Percentiles rank a stretch among this genome's conserved stretches.
Conservation (phyloP, 2,329 filamentous ascomycete genomes). For the Lasiodiplodia hormozganensis region DNA sequence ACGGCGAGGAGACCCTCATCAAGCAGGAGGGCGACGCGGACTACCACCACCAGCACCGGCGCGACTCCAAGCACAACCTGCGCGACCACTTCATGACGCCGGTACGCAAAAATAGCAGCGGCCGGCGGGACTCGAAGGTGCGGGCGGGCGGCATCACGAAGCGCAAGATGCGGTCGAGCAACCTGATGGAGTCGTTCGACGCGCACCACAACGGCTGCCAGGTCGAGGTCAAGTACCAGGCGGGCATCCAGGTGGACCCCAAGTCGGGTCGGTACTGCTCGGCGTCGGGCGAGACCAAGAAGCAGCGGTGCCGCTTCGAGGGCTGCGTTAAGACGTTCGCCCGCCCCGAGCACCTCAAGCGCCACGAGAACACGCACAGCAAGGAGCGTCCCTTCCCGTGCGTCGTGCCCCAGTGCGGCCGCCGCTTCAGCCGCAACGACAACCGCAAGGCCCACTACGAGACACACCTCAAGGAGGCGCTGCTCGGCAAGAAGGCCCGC, state of each 20-base stretch:
- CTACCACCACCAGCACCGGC: slow-evolving; percentile 31
- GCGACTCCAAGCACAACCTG: slow-evolving; percentile 34
- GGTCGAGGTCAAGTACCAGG: slow-evolving; percentile 28
- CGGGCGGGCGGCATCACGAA: slow-evolving; percentile 16
- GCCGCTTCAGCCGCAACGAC: slow-evolving; percentile 42
- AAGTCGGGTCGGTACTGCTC: slow-evolving; percentile 28
- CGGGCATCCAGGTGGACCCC: slow-evolving; percentile 31
- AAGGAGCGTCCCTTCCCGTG: slow-evolving; percentile 36
- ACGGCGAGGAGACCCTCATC: slow-evolving; percentile 31
- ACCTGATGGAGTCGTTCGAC: slow-evolving; percentile 27
- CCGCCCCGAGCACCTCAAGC: slow-evolving; percentile 42
- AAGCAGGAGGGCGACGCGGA: slow-evolving; percentile 36
- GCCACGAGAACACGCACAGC: slow-evolving; percentile 40
- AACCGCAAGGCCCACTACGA: slow-evolving; percentile 44
- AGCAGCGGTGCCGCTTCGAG: slow-evolving; percentile 28
- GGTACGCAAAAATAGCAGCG: slow-evolving; percentile 18
- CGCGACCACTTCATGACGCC: slow-evolving; percentile 35
- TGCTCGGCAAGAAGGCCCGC: slow-evolving; percentile 39
- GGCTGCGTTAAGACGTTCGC: slow-evolving; percentile 34
- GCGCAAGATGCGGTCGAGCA: slow-evolving; percentile 26
- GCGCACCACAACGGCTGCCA: slow-evolving; percentile 25
- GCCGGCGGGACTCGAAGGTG: slow-evolving; percentile 21
- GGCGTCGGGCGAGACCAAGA: slow-evolving; percentile 29
- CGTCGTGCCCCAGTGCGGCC: slow-evolving; percentile 35
- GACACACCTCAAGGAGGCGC: slow-evolving; percentile 40